Conservation (phyloP, 495 filamentous ascomycete species). For the Penicillium coffeae region DNA sequence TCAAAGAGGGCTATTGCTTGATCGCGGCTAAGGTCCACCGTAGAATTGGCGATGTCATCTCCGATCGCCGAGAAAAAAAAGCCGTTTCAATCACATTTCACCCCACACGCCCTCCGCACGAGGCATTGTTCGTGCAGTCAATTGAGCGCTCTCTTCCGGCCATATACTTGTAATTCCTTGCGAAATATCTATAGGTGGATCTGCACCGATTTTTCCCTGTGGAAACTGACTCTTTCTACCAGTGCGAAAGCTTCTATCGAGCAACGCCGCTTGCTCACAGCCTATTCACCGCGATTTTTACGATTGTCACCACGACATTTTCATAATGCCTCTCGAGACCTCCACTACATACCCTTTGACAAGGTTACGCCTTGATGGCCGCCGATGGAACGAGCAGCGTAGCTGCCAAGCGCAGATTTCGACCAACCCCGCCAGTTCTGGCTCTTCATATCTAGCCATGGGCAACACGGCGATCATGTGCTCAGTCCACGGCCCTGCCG, state of each 20-base stretch:
- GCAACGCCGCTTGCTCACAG: background rate
- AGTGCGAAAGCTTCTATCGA: background rate
- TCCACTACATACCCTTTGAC: constrained; percentile 77
- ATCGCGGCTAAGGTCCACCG: background rate
- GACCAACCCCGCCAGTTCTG: constrained; percentile 86
- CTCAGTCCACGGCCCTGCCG: constrained; percentile 77
- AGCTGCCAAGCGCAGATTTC: constrained; percentile 84
- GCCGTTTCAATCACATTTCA: constrained; percentile 8
- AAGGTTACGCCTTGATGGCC: constrained; percentile 85
- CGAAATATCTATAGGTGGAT: too few relatives aligned
- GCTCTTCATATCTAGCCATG: constrained; percentile 87
- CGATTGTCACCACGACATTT: background rate
- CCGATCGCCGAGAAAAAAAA: constrained; percentile 20
- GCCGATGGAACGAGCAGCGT: constrained; percentile 96
- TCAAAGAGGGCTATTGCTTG: background rate
- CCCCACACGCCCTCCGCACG: constrained; percentile 4
- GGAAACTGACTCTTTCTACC: background rate
- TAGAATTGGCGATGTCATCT: constrained; percentile 21
- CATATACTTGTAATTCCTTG: too few relatives aligned
- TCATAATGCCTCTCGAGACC: constrained; percentile 82
- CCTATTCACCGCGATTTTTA: background rate
- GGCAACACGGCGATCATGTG: constrained; percentile 96
- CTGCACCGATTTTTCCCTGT: too few relatives aligned
- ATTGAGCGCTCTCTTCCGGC: too few relatives aligned
- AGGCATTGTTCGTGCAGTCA: background rate